Percentiles rank a stretch among this genome's conserved stretches.
Conservation (phyloP, 148 eudicot species). For the Arctostaphylos glauca region DNA sequence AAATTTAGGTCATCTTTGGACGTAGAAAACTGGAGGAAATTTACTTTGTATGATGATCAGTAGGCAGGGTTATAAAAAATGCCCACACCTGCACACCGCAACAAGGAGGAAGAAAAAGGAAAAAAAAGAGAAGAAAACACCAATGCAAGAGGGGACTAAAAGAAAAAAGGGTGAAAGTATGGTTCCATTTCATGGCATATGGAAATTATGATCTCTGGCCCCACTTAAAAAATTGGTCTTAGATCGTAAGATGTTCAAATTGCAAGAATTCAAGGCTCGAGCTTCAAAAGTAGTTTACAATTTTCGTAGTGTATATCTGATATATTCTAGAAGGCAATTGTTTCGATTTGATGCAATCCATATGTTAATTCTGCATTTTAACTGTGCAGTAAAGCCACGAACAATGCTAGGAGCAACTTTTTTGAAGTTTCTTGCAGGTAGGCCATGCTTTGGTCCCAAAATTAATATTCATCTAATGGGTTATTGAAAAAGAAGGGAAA, state of each 20-base stretch:
- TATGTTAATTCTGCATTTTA: constrained; percentile 9
- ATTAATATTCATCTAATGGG: background rate
- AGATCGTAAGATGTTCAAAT: background rate
- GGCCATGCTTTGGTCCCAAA: background rate
- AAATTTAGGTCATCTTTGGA: no score
- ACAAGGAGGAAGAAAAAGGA: background rate
- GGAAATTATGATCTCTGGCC: background rate
- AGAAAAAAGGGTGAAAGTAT: background rate
- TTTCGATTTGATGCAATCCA: background rate
- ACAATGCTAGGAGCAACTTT: constrained; percentile 46
- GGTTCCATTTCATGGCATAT: background rate
- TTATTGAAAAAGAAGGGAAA: no score
- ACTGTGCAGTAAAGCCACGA: constrained; percentile 68
- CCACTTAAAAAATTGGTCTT: background rate
- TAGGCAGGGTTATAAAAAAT: background rate
- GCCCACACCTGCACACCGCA: background rate
- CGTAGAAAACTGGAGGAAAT: background rate
- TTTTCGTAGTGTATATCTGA: background rate
- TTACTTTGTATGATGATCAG: background rate
- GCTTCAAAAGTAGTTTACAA: background rate
- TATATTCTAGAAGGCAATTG: background rate
- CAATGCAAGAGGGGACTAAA: background rate
- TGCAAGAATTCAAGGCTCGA: background rate
- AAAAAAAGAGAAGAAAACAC: background rate
- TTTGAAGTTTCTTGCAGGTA: constrained; percentile 86